These are phyloP conservation scores for Euphorbia tirucalli DNA, from an alignment of 345 rosid genomes.

Conservation along the genomic window DNA sequence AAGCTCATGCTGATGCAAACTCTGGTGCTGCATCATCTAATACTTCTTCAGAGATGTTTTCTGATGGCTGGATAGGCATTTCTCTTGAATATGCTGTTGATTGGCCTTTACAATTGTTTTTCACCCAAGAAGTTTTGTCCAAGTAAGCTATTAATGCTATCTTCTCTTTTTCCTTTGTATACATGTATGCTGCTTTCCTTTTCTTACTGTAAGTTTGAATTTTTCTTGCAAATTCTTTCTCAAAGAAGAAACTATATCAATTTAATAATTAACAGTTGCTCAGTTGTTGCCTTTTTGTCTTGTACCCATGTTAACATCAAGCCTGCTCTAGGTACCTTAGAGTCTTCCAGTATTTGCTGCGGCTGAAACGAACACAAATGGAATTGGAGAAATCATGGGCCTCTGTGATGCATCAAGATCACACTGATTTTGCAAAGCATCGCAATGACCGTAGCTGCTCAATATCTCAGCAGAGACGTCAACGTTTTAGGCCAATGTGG, in stretches of 20 bases:
- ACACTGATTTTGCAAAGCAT: constrained; percentile 67
- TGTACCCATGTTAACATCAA: constrained; percentile 13
- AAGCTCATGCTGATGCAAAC: constrained; percentile 43
- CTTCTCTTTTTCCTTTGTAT: background rate
- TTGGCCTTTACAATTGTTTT: constrained; percentile 94
- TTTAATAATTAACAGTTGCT: constrained; percentile 3
- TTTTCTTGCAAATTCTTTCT: background rate
- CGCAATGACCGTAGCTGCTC: constrained; percentile 58
- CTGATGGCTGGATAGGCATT: constrained; percentile 95
- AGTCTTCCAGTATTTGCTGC: constrained; percentile 85
- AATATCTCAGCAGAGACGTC: constrained; percentile 66
- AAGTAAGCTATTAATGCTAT: constrained; percentile 54
- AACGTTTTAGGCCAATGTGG: constrained; percentile 88
- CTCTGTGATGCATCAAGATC: constrained; percentile 95
- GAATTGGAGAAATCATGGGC: constrained; percentile 99
- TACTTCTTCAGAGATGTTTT: constrained; percentile 50
- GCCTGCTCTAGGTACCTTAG: constrained; percentile 62
- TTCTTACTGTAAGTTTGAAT: background rate
- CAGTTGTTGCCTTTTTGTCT: background rate
- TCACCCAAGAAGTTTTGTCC: constrained; percentile 91
- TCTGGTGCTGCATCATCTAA: constrained; percentile 35
- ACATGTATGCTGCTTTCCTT: background rate
- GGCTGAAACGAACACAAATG: constrained; percentile 91
- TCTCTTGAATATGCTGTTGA: constrained; percentile 87
- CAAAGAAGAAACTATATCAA: background rate